Evolutionary conservation across 352 stramenopile genomes (phyloP).

Genomic region (Phytophthora megakarya): DNA sequence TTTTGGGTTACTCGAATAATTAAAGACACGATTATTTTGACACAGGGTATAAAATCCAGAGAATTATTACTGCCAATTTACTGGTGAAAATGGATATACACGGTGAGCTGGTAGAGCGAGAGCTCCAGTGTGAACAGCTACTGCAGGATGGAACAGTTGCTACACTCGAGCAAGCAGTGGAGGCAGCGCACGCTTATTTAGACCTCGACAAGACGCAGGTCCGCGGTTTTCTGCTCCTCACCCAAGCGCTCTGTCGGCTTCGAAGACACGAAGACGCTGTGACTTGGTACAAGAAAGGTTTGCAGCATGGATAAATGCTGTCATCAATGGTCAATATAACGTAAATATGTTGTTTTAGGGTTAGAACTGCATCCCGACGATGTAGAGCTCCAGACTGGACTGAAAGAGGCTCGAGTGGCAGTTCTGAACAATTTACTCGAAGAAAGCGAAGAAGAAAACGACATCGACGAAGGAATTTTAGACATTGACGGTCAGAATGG

Average conservation of each 20-base stretch:
- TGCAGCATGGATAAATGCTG: not conserved
- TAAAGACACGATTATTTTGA: no score
- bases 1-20: no score
- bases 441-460: conserved; percentile 40
- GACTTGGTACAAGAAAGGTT: conserved; percentile 57
- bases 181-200: conserved; percentile 38
- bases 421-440: conserved; percentile 57
- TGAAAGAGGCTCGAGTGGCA: conserved; percentile 60
- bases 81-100: no score
- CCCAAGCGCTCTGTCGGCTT: conserved; percentile 40
- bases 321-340: no score
- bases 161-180: conserved; percentile 35
- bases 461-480: conserved; percentile 25
- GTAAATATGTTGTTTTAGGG: conserved; percentile 38
- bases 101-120: conserved; percentile 8
- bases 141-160: conserved; percentile 25
- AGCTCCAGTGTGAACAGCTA: conserved; percentile 36
- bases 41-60: no score
- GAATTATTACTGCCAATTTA: no score
- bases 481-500: not conserved
- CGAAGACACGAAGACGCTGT: conserved; percentile 45
- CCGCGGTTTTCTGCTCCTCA: conserved; percentile 44
- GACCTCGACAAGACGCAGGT: conserved; percentile 21
- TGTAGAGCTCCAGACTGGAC: conserved; percentile 40
- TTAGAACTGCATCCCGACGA: conserved; percentile 47